Evolutionary conservation across 169 alveolate genomes (phyloP).

Genomic region (Plasmodium cynomolgi): DNA sequence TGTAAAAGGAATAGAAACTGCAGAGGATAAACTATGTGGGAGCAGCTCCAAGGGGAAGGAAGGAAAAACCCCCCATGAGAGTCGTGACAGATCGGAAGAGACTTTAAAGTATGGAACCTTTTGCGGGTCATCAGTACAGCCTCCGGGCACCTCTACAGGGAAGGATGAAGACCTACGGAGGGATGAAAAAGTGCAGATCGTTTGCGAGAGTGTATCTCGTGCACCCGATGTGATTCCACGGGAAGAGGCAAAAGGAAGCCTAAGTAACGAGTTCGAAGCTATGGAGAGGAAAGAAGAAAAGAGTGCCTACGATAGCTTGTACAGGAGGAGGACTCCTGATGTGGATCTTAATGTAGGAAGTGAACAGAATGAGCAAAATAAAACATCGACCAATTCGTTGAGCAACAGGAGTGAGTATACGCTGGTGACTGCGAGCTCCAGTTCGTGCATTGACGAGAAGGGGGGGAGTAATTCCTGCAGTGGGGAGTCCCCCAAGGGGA

Average conservation of each 20-base stretch:
- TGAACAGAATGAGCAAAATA: background rate
- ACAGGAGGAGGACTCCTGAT: too few relatives aligned
- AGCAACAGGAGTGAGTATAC: slow-evolving; percentile 12
- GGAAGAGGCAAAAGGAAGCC: background rate
- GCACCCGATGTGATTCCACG: background rate
- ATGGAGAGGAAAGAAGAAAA: background rate
- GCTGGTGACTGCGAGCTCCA: slow-evolving; percentile 20
- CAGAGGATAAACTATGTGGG: background rate
- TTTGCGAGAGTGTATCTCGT: background rate
- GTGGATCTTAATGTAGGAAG: background rate
- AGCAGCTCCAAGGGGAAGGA: background rate
- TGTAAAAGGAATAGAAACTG: background rate
- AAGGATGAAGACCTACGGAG: background rate
- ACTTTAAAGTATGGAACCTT: background rate
- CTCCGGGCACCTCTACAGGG: background rate
- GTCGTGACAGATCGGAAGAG: background rate
- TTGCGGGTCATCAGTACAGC: background rate
- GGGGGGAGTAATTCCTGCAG: background rate
- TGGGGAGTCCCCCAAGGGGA: background rate
- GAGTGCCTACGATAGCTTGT: background rate
- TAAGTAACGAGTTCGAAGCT: background rate
- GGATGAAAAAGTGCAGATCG: background rate
- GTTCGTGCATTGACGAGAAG: background rate
- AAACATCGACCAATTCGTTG: background rate
- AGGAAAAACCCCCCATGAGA: background rate